Base-by-base conservation (phyloP, 345 rosid genomes). In the Theobroma cacao region DNA sequence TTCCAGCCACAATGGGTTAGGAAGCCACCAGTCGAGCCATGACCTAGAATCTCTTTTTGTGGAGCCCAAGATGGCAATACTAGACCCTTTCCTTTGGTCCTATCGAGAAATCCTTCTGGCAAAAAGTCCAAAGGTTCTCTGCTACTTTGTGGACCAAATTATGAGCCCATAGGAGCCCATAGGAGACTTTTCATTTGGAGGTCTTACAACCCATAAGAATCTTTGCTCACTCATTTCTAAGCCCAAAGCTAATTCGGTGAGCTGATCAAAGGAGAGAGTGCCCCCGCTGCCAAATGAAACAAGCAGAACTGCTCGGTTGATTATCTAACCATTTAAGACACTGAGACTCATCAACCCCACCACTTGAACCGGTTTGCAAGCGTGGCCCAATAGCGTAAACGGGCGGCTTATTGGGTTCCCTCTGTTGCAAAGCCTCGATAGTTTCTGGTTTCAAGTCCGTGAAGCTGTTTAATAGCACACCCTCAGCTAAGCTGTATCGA, bases 31-130 rank as follows among this genome's bases (percentile, higher is more conserved):
- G 26, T 74, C 4, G 92, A 88, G 1, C 47, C 40, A 63, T 86
- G 92, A 36, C 76, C 84, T 69, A 90, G 59, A 5, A 90, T 80
- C 15, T 80, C 74, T 5, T 48, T 77, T 78, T 91, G 95, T 1
- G 93, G 95, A 1, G 88, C 89, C 91, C 91, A 85, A 5, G 86
- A 45, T 60, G 38, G 59, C 59, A 90, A 90, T 28, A 82, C 82
- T 8, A 77, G 61, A 13, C 93, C 93, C 4, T 78, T 80, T 15
- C 34, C 66, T 15, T 77, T 78, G 7, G 80, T 86, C 75, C 87
- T 82, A 8, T 85, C 81, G 33, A 80, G 55, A 67, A 88, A 87
- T 78, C 87, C 77, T 52, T 66, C 3, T 0, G 90, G 87, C 58
- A 87, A 55, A 55, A 50, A 50, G 22, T n/a, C 20, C 55, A 50